Base-by-base conservation (phyloP, 192 early-diverging fungal species). In the Dissophora globulifera region DNA sequence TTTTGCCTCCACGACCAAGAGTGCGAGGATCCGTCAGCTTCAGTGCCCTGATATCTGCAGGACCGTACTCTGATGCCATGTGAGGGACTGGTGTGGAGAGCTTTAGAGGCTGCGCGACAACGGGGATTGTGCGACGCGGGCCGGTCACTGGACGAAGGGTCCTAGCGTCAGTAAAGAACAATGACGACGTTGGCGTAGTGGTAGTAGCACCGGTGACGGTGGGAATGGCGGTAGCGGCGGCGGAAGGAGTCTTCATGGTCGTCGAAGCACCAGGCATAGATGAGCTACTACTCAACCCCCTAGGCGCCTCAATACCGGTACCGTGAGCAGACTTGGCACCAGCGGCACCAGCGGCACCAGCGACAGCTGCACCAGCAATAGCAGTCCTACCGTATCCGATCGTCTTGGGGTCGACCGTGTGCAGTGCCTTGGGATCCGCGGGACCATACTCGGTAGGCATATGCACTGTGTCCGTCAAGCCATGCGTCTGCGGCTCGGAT, bases 111-210 rank as follows among this genome's bases (percentile, higher is more conserved):
- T 43, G 2, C 9, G n/a, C 29, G 15, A 20, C 19, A 19, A 55
- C 30, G 20, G 43, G 43, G 42, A 46, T 9, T 2, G 52, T 45
- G 20, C 52, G 51, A 10, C n/a, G n/a, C n/a, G 33, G 10, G 1
- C 15, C 62, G 1, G 52, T 35, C 45, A 58, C 1, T 10, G 53
- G 54, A 5, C 20, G 23, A 8, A 67, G 31, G 7, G 51, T 48
- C 63, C 22, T 49, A 16, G 62, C 41, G 50, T 64, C 41, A 3
- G 62, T 53, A 40, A 63, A 63, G 0, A 27, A 10, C n/a, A 63
- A 30, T 23, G 19, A 27, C 46, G 23, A 16, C 43, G 0, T 19
- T 20, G 38, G 11, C 25, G 16, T 31, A 45, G 43, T 17, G 9
- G 43, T n/a, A 20, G 33, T 32, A 20, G 8, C 20, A 30, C 27